Evolutionary conservation across 1,139 yeast species (phyloP).

Genomic region (Eremothecium gossypii): DNA sequence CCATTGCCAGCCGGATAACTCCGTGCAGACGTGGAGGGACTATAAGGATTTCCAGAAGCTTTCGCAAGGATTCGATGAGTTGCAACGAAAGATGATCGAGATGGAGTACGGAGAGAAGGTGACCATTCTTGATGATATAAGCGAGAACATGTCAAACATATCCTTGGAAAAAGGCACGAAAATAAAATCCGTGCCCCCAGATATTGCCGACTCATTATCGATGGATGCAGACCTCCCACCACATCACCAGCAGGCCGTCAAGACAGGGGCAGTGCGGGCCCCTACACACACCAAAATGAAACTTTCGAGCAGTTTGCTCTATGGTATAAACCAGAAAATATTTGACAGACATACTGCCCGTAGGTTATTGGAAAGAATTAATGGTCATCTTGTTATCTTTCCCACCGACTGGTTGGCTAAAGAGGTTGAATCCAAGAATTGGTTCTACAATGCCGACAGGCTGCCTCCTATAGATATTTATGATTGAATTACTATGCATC

Average conservation of each 20-base stretch:
- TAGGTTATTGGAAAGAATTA: constrained; percentile 59
- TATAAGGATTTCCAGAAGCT: constrained; percentile 62
- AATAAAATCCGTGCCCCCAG: constrained; percentile 10
- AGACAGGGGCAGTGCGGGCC: constrained; percentile 3
- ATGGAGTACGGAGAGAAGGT: constrained; percentile 11
- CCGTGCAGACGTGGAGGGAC: constrained; percentile 80
- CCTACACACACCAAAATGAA: constrained; percentile 21
- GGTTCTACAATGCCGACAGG: constrained; percentile 92
- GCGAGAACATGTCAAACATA: constrained; percentile 9
- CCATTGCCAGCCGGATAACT: constrained; percentile 91
- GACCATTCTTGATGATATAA: constrained; percentile 8
- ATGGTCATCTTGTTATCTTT: constrained; percentile 82
- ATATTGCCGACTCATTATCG: constrained; percentile 4
- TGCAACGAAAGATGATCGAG: constrained; percentile 37
- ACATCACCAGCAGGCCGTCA: constrained; percentile 2
- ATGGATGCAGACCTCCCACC: constrained; percentile 4
- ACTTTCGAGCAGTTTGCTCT: constrained; percentile 22
- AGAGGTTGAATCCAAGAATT: constrained; percentile 82
- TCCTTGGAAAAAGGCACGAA: constrained; percentile 11
- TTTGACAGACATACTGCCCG: constrained; percentile 74
- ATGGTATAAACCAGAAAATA: constrained; percentile 38
- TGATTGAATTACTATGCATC: constrained; percentile 37
- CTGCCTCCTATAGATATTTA: constrained; percentile 93
- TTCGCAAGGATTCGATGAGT: constrained; percentile 44
- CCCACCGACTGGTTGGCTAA: constrained; percentile 85